Evolutionary conservation across 2,329 filamentous ascomycete species (phyloP), one percentile per base, ranked within the genome.

Genomic region (Fusarium avenaceum): DNA sequence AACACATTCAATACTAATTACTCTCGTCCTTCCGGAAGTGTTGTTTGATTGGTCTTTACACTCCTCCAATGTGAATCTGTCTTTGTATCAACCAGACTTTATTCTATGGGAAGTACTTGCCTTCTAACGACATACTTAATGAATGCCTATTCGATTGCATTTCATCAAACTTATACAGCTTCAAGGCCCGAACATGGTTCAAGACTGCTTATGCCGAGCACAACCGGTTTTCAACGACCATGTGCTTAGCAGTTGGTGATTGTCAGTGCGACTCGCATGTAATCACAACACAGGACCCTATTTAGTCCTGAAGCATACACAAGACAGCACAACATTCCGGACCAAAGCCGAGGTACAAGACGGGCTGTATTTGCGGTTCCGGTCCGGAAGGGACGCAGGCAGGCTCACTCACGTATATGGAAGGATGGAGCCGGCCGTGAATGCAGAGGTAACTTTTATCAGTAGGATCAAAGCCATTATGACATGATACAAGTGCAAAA

Each of bases 321-420:
- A 19, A 30, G 14, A 8, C 9, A 19, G 19, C 42, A 24, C 19
- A 30, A n/a, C 22, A 17, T 52, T 22, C 46, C 19, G 39, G 49
- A 39, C 22, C 33, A 67, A 56, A 64, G 53, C 57, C 51, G 44
- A 58, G 54, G 38, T 7, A n/a, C 15, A 35, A 32, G 50, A 38
- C 45, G 20, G 9, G 42, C 45, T 57, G 40, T 20, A 6, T 24
- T 51, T 35, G 38, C 50, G 44, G 35, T 57, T 48, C 65, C 51
- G 48, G 57, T 61, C 46, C 32, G 43, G 39, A 19, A 47, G 65
- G 39, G 17, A 38, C 55, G 42, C 24, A 19, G 38, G 26, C 24
- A 39, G 43, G 42, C 55, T 54, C 26, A 48, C 55, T 19, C 55
- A 60, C 24, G 22, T 53, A 38, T 17, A 42, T 35, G 22, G 38